Evolutionary conservation across 2,329 filamentous ascomycete genomes (phyloP).

Genomic region (Fonsecaea pedrosoi): DNA sequence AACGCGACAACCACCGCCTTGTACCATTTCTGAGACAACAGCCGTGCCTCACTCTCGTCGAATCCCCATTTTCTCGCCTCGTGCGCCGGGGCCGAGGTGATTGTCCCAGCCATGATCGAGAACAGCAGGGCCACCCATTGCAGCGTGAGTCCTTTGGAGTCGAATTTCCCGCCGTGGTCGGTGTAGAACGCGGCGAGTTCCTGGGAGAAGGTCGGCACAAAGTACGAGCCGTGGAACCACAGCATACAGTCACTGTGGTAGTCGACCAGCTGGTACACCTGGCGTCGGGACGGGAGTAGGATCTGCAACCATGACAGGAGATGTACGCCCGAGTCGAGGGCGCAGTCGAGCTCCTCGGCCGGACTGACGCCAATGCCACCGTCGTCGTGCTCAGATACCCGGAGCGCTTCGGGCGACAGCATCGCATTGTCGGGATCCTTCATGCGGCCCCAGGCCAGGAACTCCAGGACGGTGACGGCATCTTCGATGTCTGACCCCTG

Average conservation of each 20-base stretch:
- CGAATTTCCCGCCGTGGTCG: conserved; percentile 45
- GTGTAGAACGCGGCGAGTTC: conserved; percentile 50
- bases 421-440: conserved; percentile 46
- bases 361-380: conserved; percentile 15
- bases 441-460: conserved; percentile 56
- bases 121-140: conserved; percentile 42
- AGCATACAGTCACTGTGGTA: conserved; percentile 50
- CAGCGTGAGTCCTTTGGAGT: conserved; percentile 46
- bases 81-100: conserved; percentile 30
- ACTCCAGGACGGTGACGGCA: conserved; percentile 57
- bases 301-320: conserved; percentile 47
- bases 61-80: conserved; percentile 54
- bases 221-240: conserved; percentile 51
- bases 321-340: conserved; percentile 28
- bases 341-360: conserved; percentile 39
- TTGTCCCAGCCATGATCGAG: conserved; percentile 32
- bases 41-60: conserved; percentile 48
- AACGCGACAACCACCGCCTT: conserved; percentile 54
- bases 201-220: conserved; percentile 48
- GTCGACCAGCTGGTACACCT: conserved; percentile 42
- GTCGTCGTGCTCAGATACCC: conserved; percentile 23
- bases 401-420: conserved; percentile 27
- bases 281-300: conserved; percentile 44
- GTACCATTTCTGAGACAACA: conserved; percentile 54
- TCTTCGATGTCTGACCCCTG: conserved; percentile 47